Evolutionary conservation across 2,329 filamentous ascomycete species (phyloP).

Genomic region (Arthrocladium fulminans): DNA sequence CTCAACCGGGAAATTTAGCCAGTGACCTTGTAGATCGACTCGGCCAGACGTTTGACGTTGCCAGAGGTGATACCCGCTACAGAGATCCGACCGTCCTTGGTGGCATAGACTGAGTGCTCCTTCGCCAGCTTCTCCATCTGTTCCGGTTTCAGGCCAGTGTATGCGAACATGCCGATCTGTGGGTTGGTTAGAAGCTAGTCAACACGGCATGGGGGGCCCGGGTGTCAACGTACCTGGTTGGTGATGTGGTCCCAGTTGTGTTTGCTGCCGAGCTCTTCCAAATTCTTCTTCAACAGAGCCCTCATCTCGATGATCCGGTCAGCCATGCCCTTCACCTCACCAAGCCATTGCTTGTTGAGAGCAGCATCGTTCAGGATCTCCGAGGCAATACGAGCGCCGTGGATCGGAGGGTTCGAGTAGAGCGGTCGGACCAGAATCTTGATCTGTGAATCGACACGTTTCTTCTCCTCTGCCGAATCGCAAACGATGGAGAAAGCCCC

Average conservation of each 20-base stretch:
- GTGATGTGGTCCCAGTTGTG: conserved; percentile 99
- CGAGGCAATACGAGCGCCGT: conserved; percentile 88
- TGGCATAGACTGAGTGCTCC: conserved; percentile 96
- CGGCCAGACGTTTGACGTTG: conserved; percentile 43
- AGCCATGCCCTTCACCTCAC: conserved; percentile 96
- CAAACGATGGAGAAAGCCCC: conserved; percentile 92
- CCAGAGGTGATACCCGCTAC: conserved; percentile 41
- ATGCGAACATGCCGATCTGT: conserved; percentile 97
- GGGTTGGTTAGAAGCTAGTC: too few species aligned
- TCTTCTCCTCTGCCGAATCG: conserved; percentile 79
- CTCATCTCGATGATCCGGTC: conserved; percentile 99
- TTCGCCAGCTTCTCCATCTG: conserved; percentile 88
- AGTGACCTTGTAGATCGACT: conserved; percentile 44
- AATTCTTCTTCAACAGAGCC: conserved; percentile 82
- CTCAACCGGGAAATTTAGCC: conserved; percentile 28
- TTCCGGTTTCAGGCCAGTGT: conserved; percentile 82
- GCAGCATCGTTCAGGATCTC: conserved; percentile 79
- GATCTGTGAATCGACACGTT: conserved; percentile 91
- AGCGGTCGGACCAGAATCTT: conserved; percentile 95
- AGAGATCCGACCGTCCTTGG: conserved; percentile 56
- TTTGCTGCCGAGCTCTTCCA: conserved; percentile 89
- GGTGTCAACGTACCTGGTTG: conserved; percentile 49
- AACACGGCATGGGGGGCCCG: not conserved
- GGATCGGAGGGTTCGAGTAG: conserved; percentile 96
- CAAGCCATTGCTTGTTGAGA: conserved; percentile 89